Base-by-base conservation (phyloP, 768 basidiomycete species). In the Tulasnella sp. region DNA sequence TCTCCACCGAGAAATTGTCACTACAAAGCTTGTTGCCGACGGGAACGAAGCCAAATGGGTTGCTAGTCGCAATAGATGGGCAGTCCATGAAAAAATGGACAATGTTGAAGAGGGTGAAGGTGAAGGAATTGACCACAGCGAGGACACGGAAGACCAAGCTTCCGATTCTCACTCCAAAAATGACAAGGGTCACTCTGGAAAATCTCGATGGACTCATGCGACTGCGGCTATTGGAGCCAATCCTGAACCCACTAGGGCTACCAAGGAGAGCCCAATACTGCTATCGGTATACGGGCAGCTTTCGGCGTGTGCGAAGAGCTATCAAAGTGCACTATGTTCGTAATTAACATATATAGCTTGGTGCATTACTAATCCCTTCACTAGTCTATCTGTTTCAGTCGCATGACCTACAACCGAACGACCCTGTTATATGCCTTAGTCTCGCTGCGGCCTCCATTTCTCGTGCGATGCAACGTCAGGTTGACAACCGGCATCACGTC, bases 401-500 rank as follows among this genome's bases (percentile, higher is more conserved):
- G 0, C 87, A 87, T 63, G 88, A 91, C 56, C 75, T 87, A 59
- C 80, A 78, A 54, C 81, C 77, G 0, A 70, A 86, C 12, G 86
- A 96, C 63, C 88, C 92, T 0, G 70, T 92, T 66, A 72, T 95
- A 20, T 91, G 84, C 60, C 69, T 98, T 4, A 77, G 74, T 37
- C 71, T 96, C 7, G 86, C 82, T 0, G 78, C 91, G 40, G 79
- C 87, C 0, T 95, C 87, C 19, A 69, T 95, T 40, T 89, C 90
- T 9, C 74, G 93, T 32, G 83, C 90, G 0, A 88, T 89, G 81
- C 87, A 92, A 57, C 75, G 92, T 16, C 92, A 96, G 63, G 80
- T 83, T 12, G 93, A 96, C 66, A 98, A 99, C 62, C 69, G 91
- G 34, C 85, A 95, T 60, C 86, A 93, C 63, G 73, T 90, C 53